Percentiles rank a stretch among this genome's conserved stretches.
Evolutionary conservation across 352 stramenopile species (phyloP).

Genomic region (Halophytophthora polymorphica): DNA sequence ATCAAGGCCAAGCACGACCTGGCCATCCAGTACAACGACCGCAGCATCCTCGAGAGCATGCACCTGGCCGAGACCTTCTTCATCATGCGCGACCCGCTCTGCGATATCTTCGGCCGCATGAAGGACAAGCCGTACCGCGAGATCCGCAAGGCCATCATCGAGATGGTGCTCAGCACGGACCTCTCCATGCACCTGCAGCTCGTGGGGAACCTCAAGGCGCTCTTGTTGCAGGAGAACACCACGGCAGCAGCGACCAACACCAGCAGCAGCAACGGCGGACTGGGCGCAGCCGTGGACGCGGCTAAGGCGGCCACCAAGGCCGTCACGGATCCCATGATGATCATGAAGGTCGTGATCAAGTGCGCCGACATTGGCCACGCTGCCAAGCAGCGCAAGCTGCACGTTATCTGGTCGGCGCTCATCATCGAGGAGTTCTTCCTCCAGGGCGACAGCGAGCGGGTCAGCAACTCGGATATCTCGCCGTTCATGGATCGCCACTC

Average conservation of each 20-base stretch:
- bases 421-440: conserved; percentile 95
- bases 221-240: conserved; percentile 67
- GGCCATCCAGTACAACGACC: conserved; percentile 82
- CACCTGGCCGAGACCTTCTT: conserved; percentile 85
- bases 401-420: conserved; percentile 89
- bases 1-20: conserved; percentile 79
- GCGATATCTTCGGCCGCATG: conserved; percentile 80
- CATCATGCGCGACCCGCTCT: conserved; percentile 64
- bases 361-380: conserved; percentile 93
- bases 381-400: conserved; percentile 77
- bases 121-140: conserved; percentile 75
- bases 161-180: conserved; percentile 88
- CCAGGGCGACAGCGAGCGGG: conserved; percentile 93
- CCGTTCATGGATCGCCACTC: conserved; percentile 91
- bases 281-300: conserved; percentile 11
- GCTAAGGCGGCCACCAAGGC: conserved; percentile 9
- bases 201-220: conserved; percentile 70
- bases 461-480: conserved; percentile 83
- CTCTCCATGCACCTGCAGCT: conserved; percentile 80
- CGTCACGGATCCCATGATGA: conserved; percentile 80
- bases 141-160: conserved; percentile 82
- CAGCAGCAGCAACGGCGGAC: conserved; percentile 11
- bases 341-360: conserved; percentile 89
- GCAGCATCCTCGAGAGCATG: conserved; percentile 84
- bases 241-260: conserved; percentile 9